A percentile compares a stretch with the other conserved stretches of the same genome.
Conservation (phyloP, 2,329 filamentous ascomycete genomes). For the Lachnellula hyalina region DNA sequence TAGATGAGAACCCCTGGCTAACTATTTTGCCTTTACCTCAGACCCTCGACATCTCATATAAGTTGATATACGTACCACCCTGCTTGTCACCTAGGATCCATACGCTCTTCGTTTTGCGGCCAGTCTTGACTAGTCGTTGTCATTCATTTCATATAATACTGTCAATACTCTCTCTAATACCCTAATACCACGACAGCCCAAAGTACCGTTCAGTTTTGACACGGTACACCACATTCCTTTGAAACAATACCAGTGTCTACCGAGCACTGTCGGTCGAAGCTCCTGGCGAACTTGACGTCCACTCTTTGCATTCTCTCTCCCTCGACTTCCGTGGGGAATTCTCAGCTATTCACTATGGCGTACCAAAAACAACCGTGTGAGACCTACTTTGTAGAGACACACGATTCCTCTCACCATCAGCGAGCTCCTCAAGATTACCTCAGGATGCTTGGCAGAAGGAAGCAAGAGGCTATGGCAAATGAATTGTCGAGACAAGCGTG, state of each 20-base stretch:
- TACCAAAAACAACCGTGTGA: conserved; percentile 52
- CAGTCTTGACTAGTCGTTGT: conserved; percentile 25
- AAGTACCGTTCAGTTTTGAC: conserved; percentile 20
- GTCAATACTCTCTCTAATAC: conserved; percentile 29
- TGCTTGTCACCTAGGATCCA: conserved; percentile 19
- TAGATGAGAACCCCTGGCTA: conserved; percentile 6
- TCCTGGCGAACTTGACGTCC: conserved; percentile 35
- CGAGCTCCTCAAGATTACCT: conserved; percentile 61
- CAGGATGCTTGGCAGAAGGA: conserved; percentile 72
- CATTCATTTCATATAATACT: conserved; percentile 29
- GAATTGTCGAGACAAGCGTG: conserved; percentile 80
- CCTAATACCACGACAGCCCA: conserved; percentile 23
- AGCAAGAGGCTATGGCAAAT: conserved; percentile 81
- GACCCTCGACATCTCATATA: conserved; percentile 14
- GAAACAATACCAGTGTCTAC: conserved; percentile 21
- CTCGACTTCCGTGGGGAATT: conserved; percentile 7
- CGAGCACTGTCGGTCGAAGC: conserved; percentile 31
- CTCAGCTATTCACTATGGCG: conserved; percentile 22
- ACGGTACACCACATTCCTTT: conserved; percentile 29
- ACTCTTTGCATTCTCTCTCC: conserved; percentile 22
- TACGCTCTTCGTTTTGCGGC: conserved; percentile 13
- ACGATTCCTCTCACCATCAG: conserved; percentile 33
- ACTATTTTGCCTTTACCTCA: conserved; percentile 10
- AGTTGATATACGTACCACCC: conserved; percentile 21
- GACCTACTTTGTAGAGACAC: conserved; percentile 62